Percentiles rank a stretch among this genome's conserved stretches.
Conservation (phyloP, 768 basidiomycete genomes). For the Rubroboletus satanas region DNA sequence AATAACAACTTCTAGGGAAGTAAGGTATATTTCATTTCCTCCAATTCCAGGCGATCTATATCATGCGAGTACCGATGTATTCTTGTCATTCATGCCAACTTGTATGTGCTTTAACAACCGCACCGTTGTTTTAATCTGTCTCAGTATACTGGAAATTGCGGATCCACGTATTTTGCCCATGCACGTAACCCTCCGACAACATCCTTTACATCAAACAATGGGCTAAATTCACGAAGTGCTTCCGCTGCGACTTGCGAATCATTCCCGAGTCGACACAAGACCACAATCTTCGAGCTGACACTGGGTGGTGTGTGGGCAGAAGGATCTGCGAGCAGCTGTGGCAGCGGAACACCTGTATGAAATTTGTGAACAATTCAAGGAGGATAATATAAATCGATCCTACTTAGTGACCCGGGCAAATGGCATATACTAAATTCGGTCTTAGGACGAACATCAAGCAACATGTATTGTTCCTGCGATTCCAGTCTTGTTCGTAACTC, state of each 20-base stretch:
- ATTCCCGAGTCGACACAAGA: constrained; percentile 88
- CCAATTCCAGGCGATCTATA: not conserved
- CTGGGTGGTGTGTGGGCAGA: constrained; percentile 34
- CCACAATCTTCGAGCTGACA: constrained; percentile 35
- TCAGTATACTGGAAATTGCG: constrained; percentile 77
- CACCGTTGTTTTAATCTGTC: not conserved
- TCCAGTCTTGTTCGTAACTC: constrained; percentile 43
- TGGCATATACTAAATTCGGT: constrained; percentile 86
- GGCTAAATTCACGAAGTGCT: constrained; percentile 25
- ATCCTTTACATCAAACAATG: constrained; percentile 48
- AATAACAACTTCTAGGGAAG: constrained; percentile 18
- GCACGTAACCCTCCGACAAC: constrained; percentile 78
- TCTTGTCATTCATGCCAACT: constrained; percentile 1
- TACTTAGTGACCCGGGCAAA: constrained; percentile 71
- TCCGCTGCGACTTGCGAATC: constrained; percentile 88
- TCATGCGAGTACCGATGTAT: constrained; percentile 1
- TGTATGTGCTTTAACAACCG: constrained; percentile 1
- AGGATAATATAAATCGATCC: constrained; percentile 21
- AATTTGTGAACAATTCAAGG: not conserved
- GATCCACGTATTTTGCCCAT: constrained; percentile 75
- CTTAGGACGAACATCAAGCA: constrained; percentile 79
- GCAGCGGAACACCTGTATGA: constrained; percentile 67
- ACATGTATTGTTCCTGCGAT: constrained; percentile 21
- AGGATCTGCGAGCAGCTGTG: constrained; percentile 60
- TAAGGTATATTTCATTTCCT: constrained; percentile 37